Base-by-base conservation (phyloP, 768 basidiomycete species). In the Lactifluus pinguis region DNA sequence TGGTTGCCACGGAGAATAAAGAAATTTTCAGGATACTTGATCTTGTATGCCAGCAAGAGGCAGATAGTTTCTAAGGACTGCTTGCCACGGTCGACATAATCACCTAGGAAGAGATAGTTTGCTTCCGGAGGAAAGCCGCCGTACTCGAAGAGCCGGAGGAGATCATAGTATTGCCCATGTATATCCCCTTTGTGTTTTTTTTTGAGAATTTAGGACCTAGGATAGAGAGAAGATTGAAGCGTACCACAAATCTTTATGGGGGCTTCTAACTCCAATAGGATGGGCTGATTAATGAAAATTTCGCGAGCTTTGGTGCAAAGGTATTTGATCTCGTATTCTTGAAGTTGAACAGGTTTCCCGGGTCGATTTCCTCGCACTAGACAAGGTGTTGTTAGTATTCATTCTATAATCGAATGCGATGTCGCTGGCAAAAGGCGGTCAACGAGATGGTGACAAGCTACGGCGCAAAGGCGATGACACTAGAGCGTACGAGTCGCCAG, bases 1-100 rank as follows among this genome's bases (percentile, higher is more conserved):
- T 99, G 95, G 77, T 99, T 99, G 68, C 95, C 95, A 69, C 95
- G 81, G 64, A 99, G 83, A 74, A 99, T 95, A 80, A 99, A 99
- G 79, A 99, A 99, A 81, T 99, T 99, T 84, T 99, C 95, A 55
- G 95, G 95, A 80, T 98, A 99, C 82, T 98, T 99, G 82, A 95
- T 95, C 83, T 99, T 99, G 89, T 99, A 99, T 49, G 95, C 95
- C 67, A 99, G 85, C 61, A 99, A 82, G 49, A 99, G 85, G 73
- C 95, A 98, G 73, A 99, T 99, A n/a, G 95, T 99, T 78, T 99
- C 95, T 69, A 99, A 83, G 50, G 90, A 93, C 75, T 99, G 95
- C 76, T 99, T 99, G 69, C 95, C 95, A 73, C 95, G 87, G 78
- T 99, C 95, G 70, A 99, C 95, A 72, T 99, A 99, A 77, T 99